These are phyloP conservation scores for Prinsepia uniflora DNA, from an alignment of 306 rosid species.

Conservation along the genomic window DNA sequence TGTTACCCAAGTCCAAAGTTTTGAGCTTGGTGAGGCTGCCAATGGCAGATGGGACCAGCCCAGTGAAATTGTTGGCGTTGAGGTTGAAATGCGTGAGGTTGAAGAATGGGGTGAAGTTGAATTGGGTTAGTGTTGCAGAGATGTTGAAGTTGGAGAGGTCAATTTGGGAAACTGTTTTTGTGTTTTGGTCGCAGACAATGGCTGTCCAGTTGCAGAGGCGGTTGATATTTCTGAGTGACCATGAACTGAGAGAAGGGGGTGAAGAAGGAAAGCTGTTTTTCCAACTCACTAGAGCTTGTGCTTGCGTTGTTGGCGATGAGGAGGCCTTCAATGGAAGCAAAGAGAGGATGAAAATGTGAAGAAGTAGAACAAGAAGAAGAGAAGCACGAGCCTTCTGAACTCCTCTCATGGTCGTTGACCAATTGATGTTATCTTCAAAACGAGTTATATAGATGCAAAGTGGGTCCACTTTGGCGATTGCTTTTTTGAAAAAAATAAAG, in stretches of 20 bases:
- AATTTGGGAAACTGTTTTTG: conserved; percentile 35
- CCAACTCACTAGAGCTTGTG: conserved; percentile 64
- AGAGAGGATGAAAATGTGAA: conserved; percentile 26
- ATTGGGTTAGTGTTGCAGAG: conserved; percentile 38
- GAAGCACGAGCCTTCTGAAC: conserved; percentile 5
- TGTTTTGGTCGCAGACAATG: conserved; percentile 37
- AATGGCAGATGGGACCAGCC: conserved; percentile 58
- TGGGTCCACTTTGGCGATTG: background rate
- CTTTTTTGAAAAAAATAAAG: too few relatives aligned
- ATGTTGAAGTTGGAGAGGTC: conserved; percentile 41
- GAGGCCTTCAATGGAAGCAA: conserved; percentile 35
- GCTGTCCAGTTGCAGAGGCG: conserved; percentile 61
- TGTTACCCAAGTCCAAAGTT: conserved; percentile 50
- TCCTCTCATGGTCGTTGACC: conserved; percentile 11
- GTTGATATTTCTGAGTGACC: conserved; percentile 46
- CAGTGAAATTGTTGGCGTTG: conserved; percentile 41
- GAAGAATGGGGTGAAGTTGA: conserved; percentile 45
- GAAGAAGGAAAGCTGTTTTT: conserved; percentile 41
- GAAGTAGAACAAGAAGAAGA: conserved; percentile 5
- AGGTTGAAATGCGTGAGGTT: conserved; percentile 55
- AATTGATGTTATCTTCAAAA: background rate
- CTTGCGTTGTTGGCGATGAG: conserved; percentile 54
- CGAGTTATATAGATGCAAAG: background rate
- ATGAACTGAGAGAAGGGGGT: conserved; percentile 38
- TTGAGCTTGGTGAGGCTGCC: conserved; percentile 52